Evolutionary conservation across 331 rosid genomes (phyloP).

Genomic region (Erythrophleum ivorense): DNA sequence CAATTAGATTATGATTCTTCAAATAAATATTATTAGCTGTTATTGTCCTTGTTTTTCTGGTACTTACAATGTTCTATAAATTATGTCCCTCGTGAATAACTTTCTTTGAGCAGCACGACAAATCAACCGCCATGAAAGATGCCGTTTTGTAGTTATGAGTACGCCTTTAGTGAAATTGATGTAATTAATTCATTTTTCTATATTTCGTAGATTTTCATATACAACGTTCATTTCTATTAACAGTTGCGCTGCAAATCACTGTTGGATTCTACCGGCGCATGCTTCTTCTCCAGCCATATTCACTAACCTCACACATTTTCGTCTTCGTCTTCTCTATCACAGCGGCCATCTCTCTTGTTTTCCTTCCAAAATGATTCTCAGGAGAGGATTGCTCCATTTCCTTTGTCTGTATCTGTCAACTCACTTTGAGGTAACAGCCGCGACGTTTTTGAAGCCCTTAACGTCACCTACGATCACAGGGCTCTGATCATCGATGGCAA

Average conservation of each 20-base stretch:
- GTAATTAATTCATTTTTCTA: background rate
- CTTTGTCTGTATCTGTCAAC: slow-evolving; percentile 46
- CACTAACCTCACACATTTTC: background rate
- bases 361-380: slow-evolving; percentile 25
- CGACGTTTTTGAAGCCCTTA: slow-evolving; percentile 82
- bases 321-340: background rate
- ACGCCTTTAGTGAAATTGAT: background rate
- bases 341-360: background rate
- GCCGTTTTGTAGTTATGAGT: background rate
- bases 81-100: background rate
- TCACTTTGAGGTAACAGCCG: slow-evolving; percentile 40
- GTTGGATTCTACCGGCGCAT: background rate
- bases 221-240: background rate
- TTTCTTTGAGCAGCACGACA: no score
- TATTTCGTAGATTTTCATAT: background rate
- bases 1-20: background rate
- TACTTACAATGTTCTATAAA: background rate
- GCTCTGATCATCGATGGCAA: slow-evolving; percentile 83
- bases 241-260: background rate
- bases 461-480: slow-evolving; percentile 91
- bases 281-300: background rate
- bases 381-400: slow-evolving; percentile 35
- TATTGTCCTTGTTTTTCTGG: background rate
- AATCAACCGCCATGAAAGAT: no score
- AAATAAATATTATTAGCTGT: no score